Percentiles rank a stretch among this genome's conserved stretches.
Evolutionary conservation across 2,329 filamentous ascomycete genomes (phyloP).

Genomic region (Curvularia verruculosa): DNA sequence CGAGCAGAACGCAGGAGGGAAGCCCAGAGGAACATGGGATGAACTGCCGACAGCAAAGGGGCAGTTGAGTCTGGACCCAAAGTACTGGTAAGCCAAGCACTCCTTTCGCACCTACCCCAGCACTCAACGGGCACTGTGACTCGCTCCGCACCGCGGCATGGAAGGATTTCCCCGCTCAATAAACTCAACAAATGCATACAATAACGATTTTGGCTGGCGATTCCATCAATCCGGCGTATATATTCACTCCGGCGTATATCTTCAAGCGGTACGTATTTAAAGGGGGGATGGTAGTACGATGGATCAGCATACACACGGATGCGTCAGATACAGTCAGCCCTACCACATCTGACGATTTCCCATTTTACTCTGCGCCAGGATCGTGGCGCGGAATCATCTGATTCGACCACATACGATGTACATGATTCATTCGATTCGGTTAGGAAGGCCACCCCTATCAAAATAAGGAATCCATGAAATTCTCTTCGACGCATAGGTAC

Average conservation of each 20-base stretch:
- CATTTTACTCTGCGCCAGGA: neutral
- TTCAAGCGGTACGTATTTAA: too few relatives aligned
- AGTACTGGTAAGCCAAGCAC: neutral
- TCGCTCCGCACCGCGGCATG: slow-evolving; percentile 3
- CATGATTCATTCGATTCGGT: neutral
- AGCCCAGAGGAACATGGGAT: neutral
- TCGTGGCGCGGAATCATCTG: neutral
- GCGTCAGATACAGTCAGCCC: neutral
- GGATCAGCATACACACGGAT: neutral
- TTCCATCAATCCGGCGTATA: neutral
- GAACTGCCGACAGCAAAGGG: slow-evolving; percentile 5
- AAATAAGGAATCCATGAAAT: neutral
- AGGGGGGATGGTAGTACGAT: neutral
- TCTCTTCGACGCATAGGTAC: neutral
- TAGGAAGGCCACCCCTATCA: neutral
- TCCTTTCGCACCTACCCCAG: neutral
- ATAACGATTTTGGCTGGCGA: neutral
- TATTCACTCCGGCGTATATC: neutral
- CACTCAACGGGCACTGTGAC: neutral
- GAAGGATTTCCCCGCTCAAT: neutral
- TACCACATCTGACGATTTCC: neutral
- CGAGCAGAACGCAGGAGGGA: neutral
- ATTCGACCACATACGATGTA: neutral
- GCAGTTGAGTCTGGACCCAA: neutral
- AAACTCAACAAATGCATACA: neutral